A percentile compares a stretch with the other conserved stretches of the same genome.
Evolutionary conservation across 805 yeast genomes (phyloP).

Genomic region (Groenewaldozyma tartarivorans): DNA sequence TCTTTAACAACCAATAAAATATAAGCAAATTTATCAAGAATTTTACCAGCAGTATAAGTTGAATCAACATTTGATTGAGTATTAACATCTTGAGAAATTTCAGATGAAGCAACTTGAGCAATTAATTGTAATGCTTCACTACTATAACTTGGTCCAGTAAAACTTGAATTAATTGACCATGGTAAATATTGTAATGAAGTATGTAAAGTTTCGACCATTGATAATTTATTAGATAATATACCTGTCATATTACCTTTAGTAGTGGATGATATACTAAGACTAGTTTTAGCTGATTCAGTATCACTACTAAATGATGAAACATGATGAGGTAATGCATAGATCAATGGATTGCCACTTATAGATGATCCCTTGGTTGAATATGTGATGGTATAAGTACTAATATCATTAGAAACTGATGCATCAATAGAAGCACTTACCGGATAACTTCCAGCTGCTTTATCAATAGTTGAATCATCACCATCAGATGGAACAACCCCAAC

Average conservation of each 20-base stretch:
- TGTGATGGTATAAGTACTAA: constrained; percentile 39
- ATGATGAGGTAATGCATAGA: constrained; percentile 67
- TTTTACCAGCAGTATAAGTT: constrained; percentile 86
- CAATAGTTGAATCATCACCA: constrained; percentile 33
- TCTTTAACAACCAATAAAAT: constrained; percentile 63
- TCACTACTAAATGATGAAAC: constrained; percentile 33
- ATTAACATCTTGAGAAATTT: constrained; percentile 44
- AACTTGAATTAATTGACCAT: constrained; percentile 38
- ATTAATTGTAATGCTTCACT: constrained; percentile 33
- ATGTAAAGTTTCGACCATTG: constrained; percentile 32
- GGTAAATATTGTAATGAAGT: constrained; percentile 45
- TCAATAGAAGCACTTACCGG: constrained; percentile 39
- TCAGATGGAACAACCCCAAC: constrained; percentile 39
- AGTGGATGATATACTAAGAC: constrained; percentile 35
- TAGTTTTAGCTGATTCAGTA: constrained; percentile 26
- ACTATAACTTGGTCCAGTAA: constrained; percentile 33
- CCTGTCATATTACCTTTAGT: constrained; percentile 35
- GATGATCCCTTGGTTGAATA: constrained; percentile 46
- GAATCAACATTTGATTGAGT: constrained; percentile 63
- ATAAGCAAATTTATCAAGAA: constrained; percentile 83
- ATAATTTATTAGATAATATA: constrained; percentile 24
- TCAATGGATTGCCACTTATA: constrained; percentile 30
- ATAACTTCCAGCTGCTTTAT: constrained; percentile 61
- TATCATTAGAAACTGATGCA: constrained; percentile 40
- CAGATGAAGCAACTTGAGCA: constrained; percentile 40